Evolutionary conservation across 1,139 yeast species (phyloP).

Genomic region (Yamadazyma pseudoaaseri): DNA sequence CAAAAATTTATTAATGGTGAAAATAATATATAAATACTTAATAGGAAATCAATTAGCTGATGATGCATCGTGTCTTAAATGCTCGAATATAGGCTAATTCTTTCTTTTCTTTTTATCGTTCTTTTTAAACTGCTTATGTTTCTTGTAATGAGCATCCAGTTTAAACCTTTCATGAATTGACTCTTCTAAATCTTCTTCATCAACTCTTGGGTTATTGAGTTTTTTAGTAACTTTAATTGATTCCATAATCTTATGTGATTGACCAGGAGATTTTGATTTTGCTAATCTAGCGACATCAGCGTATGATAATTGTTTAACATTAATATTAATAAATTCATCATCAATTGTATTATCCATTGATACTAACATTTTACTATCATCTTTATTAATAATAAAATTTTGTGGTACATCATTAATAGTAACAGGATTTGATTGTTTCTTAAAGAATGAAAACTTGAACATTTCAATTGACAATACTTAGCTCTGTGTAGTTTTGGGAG

Average conservation of each 20-base stretch:
- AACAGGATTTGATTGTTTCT: neutral
- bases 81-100: neutral
- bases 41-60: too few relatives aligned
- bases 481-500: neutral
- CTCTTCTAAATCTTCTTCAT: conserved; percentile 10
- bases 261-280: conserved; percentile 4
- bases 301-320: conserved; percentile 36
- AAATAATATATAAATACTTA: too few relatives aligned
- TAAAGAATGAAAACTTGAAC: conserved; percentile 8
- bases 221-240: conserved; percentile 6
- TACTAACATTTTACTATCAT: conserved; percentile 27
- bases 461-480: conserved; percentile 1
- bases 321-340: conserved; percentile 39
- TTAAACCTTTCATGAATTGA: conserved; percentile 18
- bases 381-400: conserved; percentile 23
- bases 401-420: conserved; percentile 18
- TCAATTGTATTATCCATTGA: conserved; percentile 33
- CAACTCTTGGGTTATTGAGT: conserved; percentile 5
- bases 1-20: too few relatives aligned
- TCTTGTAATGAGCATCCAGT: conserved; percentile 19
- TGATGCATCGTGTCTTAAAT: too few relatives aligned
- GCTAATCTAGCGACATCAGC: conserved; percentile 43
- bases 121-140: conserved; percentile 18
- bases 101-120: conserved; percentile 12
- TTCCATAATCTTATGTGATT: conserved; percentile 3